Base-by-base conservation (phyloP, 345 rosid genomes). In the Raphanus raphanistrum region DNA sequence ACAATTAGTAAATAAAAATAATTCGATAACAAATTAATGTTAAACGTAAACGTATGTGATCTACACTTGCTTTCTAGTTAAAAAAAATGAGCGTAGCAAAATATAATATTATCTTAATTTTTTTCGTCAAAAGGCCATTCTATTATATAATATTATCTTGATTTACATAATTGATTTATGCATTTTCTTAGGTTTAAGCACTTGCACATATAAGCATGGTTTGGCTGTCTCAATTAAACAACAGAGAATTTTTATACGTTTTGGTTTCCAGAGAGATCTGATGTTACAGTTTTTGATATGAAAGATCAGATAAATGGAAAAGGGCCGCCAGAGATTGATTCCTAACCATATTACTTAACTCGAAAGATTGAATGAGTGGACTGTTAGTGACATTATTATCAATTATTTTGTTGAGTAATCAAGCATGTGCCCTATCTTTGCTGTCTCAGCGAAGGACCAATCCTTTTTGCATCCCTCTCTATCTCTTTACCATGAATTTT, bases 261-360 rank as follows among this genome's bases (percentile, higher is more conserved):
- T 35, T 32, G 64, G 17, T 76, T 25, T 69, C 16, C 63, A 41
- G 26, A 59, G 17, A 41, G 73, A 59, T 9, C 8, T n/a, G 15
- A 1, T 65, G 54, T 41, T 29, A 17, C 54, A 48, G 3, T 48
- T 60, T 59, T 15, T 68, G 13, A 29, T 38, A 68, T 43, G 75
- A 63, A 74, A 68, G 8, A 74, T 74, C 69, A 68, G 9, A 68
- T 68, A 36, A 52, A 38, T 60, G 25, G 15, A 74, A 79, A 79
- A 74, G 25, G 36, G 28, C 3, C 1, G 29, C 55, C 26, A 57
- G 25, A 80, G 75, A 79, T 73, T 68, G 82, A 69, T 80, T 80
- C 79, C 82, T 80, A 80, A 74, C 67, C 75, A 57, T 74, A 62
- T 80, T 80, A 69, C 82, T 80, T 80, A 80, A 80, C 82, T 70